Percentiles rank a stretch among this genome's conserved stretches.
Conservation (phyloP, 2,329 filamentous ascomycete genomes). For the Zelopaecilomyces penicillatus region DNA sequence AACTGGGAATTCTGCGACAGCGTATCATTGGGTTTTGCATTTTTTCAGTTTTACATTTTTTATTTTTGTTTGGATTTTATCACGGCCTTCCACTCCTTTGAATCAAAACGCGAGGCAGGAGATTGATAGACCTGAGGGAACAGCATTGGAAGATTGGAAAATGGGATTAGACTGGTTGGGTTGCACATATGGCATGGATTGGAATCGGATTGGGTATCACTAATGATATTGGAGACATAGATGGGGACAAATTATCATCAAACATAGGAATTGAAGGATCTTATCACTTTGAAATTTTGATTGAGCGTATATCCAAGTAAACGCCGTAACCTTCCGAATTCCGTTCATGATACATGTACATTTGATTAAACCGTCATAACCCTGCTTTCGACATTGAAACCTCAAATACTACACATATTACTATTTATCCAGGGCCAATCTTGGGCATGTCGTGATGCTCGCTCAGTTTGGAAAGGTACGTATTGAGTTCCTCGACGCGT, state of each 20-base stretch:
- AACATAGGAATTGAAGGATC: neutral
- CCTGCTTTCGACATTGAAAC: neutral
- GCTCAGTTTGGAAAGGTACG: conserved; percentile 81
- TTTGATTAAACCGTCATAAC: neutral
- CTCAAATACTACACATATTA: no score
- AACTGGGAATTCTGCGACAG: conserved; percentile 2
- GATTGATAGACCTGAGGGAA: conserved; percentile 7
- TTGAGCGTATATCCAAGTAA: conserved; percentile 16
- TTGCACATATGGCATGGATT: neutral
- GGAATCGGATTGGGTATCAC: neutral
- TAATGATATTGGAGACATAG: conserved; percentile 3
- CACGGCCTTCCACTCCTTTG: conserved; percentile 6
- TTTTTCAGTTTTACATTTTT: conserved; percentile 3
- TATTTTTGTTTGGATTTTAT: conserved; percentile 2
- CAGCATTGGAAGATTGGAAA: neutral
- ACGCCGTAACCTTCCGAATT: conserved; percentile 15
- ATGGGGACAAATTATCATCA: neutral
- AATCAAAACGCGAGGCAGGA: conserved; percentile 1
- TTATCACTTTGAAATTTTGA: neutral
- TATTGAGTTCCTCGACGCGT: conserved; percentile 89
- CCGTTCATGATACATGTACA: conserved; percentile 8
- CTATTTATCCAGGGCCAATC: conserved; percentile 48
- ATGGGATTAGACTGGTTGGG: conserved; percentile 7
- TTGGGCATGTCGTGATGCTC: conserved; percentile 96
- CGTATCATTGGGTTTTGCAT: neutral